Evolutionary conservation across 2,329 filamentous ascomycete species (phyloP).

Genomic region (Knoxdaviesia capensis): DNA sequence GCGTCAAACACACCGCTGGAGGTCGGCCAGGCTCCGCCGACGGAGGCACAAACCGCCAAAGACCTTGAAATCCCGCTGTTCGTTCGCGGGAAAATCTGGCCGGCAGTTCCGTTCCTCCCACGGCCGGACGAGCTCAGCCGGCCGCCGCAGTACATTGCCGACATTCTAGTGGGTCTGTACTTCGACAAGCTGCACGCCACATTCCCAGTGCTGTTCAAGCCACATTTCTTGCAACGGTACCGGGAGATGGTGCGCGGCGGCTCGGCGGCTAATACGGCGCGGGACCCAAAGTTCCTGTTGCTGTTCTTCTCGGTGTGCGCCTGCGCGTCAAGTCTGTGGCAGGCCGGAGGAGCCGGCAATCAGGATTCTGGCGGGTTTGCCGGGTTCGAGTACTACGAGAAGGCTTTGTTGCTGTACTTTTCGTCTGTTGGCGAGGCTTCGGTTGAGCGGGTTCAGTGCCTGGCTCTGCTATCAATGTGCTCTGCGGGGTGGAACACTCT

Average conservation of each 20-base stretch:
- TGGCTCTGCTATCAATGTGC: conserved; percentile 12
- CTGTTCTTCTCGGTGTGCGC: conserved; percentile 13
- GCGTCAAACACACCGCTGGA: background rate
- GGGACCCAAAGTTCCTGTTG: conserved; percentile 8
- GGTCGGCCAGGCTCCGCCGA: background rate
- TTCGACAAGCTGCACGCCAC: conserved; percentile 12
- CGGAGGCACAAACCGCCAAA: background rate
- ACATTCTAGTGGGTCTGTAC: conserved; percentile 10
- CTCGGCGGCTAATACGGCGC: background rate
- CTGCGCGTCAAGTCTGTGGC: conserved; percentile 10
- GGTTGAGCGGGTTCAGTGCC: conserved; percentile 11
- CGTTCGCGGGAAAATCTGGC: conserved; percentile 10
- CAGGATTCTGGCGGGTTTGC: conserved; percentile 4
- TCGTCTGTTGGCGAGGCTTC: conserved; percentile 10
- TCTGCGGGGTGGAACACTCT: conserved; percentile 12
- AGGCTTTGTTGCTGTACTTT: conserved; percentile 9
- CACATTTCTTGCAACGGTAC: conserved; percentile 10
- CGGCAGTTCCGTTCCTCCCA: conserved; percentile 9
- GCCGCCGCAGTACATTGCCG: conserved; percentile 11
- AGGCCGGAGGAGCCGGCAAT: background rate
- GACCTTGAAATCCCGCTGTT: conserved; percentile 11
- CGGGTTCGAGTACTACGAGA: conserved; percentile 9
- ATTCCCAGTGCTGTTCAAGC: conserved; percentile 10
- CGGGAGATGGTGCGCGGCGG: conserved; percentile 4
- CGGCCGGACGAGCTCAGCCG: conserved; percentile 8